Percentiles rank a stretch among this genome's conserved stretches.
Conservation (phyloP, 2,329 filamentous ascomycete genomes). For the Fusarium agapanthi region DNA sequence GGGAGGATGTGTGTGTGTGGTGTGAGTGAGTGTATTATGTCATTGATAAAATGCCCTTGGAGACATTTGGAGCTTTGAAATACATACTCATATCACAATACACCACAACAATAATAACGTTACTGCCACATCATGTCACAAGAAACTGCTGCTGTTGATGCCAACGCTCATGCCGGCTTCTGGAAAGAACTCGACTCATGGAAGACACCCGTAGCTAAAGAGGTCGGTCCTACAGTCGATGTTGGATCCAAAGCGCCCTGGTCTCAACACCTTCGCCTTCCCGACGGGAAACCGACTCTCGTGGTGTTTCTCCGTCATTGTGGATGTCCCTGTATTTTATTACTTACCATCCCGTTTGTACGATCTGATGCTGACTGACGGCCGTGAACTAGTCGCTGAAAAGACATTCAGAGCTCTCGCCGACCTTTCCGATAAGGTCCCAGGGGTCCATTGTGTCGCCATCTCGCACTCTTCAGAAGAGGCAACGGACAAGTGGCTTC, state of each 20-base stretch:
- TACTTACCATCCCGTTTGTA: background rate
- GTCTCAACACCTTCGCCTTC: slow-evolving; percentile 61
- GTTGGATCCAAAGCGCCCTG: slow-evolving; percentile 66
- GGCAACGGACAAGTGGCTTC: slow-evolving; percentile 66
- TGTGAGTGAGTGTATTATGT: slow-evolving; percentile 22
- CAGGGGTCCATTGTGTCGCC: slow-evolving; percentile 65
- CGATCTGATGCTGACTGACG: background rate
- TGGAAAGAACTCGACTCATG: slow-evolving; percentile 53
- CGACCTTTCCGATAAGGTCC: slow-evolving; percentile 58
- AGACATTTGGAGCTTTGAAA: slow-evolving; percentile 5
- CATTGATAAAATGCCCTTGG: slow-evolving; percentile 9
- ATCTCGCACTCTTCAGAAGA: slow-evolving; percentile 66
- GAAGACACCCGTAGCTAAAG: slow-evolving; percentile 52
- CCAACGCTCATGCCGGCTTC: slow-evolving; percentile 33
- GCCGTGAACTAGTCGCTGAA: slow-evolving; percentile 65
- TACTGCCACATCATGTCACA: slow-evolving; percentile 25
- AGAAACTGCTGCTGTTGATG: background rate
- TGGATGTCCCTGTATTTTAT: slow-evolving; percentile 71
- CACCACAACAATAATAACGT: background rate
- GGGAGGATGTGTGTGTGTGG: background rate
- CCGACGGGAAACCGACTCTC: slow-evolving; percentile 64
- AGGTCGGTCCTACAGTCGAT: slow-evolving; percentile 57
- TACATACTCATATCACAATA: background rate
- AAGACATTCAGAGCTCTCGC: slow-evolving; percentile 69
- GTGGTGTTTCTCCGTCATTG: slow-evolving; percentile 77